Conservation (phyloP, 2,329 filamentous ascomycete genomes). For the Ophiostoma triangulosporum region DNA sequence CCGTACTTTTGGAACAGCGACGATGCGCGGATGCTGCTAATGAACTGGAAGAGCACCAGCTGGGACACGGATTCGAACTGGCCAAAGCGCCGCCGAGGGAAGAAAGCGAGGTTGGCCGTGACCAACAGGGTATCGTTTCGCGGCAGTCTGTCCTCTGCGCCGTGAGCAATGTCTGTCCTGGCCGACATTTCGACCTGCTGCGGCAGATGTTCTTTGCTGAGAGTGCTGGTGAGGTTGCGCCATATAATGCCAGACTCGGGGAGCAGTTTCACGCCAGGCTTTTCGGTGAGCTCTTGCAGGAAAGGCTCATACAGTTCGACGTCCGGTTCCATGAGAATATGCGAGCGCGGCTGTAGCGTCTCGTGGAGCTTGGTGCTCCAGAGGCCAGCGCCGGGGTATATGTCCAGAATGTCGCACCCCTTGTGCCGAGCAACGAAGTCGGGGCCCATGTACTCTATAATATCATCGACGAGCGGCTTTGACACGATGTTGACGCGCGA, state of each 20-base stretch:
- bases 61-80: conserved; percentile 42
- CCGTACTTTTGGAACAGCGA: conserved; percentile 62
- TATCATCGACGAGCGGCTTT: conserved; percentile 45
- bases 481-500: conserved; percentile 39
- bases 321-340: conserved; percentile 71
- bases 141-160: conserved; percentile 19
- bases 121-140: conserved; percentile 64
- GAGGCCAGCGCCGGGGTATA: conserved; percentile 67
- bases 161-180: not conserved
- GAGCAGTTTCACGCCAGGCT: conserved; percentile 35
- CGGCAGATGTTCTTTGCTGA: conserved; percentile 37
- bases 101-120: conserved; percentile 50
- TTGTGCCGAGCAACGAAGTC: conserved; percentile 50
- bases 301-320: conserved; percentile 42
- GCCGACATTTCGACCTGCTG: conserved; percentile 33
- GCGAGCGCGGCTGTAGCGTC: conserved; percentile 60
- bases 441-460: conserved; percentile 54
- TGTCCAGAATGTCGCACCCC: conserved; percentile 75
- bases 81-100: conserved; percentile 35
- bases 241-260: conserved; percentile 46
- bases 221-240: conserved; percentile 41
- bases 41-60: conserved; percentile 48
- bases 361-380: conserved; percentile 69
- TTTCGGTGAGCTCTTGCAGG: conserved; percentile 42
- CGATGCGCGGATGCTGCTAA: conserved; percentile 42